A percentile compares a stretch with the other conserved stretches of the same genome.
These are phyloP conservation scores for Cadophora malorum DNA, from an alignment of 2,329 filamentous ascomycete genomes.

Conservation along the genomic window DNA sequence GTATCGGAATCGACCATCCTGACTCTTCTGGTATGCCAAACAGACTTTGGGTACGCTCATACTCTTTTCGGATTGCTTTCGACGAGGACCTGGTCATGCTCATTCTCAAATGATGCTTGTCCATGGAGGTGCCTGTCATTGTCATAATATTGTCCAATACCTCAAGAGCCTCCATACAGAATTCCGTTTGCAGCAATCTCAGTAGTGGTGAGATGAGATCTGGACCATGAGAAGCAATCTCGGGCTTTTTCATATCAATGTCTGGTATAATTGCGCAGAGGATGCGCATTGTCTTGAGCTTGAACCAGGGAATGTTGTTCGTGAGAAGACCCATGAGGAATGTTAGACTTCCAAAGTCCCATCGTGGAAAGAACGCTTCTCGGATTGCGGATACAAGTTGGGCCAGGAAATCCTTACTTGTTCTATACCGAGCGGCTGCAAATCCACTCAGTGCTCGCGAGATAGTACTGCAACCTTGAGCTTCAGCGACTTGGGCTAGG, in stretches of 20 bases:
- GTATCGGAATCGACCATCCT: constrained; percentile 94
- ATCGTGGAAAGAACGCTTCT: constrained; percentile 78
- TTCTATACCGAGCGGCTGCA: constrained; percentile 68
- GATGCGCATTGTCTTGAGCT: constrained; percentile 90
- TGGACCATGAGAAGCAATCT: constrained; percentile 88
- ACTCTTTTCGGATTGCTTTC: constrained; percentile 87
- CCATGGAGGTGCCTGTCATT: constrained; percentile 89
- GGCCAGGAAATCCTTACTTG: constrained; percentile 75
- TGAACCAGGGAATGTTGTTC: constrained; percentile 88
- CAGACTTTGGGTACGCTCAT: constrained; percentile 89
- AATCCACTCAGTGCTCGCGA: constrained; percentile 74
- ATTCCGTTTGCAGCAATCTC: constrained; percentile 87
- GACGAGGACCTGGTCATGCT: constrained; percentile 94
- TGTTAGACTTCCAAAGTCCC: constrained; percentile 84
- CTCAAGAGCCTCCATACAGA: constrained; percentile 88
- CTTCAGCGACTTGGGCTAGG: constrained; percentile 75
- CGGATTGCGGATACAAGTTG: constrained; percentile 77
- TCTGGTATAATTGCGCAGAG: constrained; percentile 84
- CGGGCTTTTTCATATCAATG: constrained; percentile 90
- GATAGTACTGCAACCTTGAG: constrained; percentile 71
- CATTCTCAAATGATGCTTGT: constrained; percentile 95
- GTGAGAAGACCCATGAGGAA: constrained; percentile 92
- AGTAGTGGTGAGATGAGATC: constrained; percentile 94
- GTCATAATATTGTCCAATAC: constrained; percentile 96
- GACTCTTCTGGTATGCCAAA: constrained; percentile 97